These are phyloP conservation scores for Cercospora sp. DNA, from an alignment of 2,329 filamentous ascomycete species.

Conservation along the genomic window DNA sequence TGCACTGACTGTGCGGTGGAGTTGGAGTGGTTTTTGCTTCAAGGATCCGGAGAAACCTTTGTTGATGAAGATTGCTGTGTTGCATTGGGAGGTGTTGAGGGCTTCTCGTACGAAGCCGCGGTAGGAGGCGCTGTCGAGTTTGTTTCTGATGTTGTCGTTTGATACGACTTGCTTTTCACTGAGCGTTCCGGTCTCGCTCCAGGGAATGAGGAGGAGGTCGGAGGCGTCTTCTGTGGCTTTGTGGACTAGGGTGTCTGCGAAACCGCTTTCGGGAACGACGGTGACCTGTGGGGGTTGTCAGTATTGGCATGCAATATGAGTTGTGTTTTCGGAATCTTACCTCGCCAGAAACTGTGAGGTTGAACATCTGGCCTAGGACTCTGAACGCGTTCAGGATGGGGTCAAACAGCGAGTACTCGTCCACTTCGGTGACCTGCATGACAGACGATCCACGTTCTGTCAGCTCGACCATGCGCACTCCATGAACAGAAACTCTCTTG, in stretches of 20 bases:
- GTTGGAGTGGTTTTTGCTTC: constrained; percentile 36
- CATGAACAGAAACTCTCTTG: constrained; percentile 59
- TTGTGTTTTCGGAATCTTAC: background rate
- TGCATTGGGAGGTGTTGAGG: constrained; percentile 63
- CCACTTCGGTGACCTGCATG: constrained; percentile 85
- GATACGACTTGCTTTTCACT: constrained; percentile 61
- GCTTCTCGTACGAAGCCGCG: constrained; percentile 70
- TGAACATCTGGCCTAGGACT: constrained; percentile 80
- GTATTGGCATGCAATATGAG: background rate
- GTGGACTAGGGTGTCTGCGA: constrained; percentile 71
- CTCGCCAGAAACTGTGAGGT: constrained; percentile 77
- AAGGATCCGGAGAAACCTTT: constrained; percentile 60
- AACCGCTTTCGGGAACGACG: constrained; percentile 74
- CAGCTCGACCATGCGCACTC: constrained; percentile 80
- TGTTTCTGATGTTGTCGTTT: constrained; percentile 55
- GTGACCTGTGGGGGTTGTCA: constrained; percentile 48
- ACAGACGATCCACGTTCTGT: constrained; percentile 92
- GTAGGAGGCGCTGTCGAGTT: constrained; percentile 65
- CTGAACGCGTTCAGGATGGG: constrained; percentile 90
- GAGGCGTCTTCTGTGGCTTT: constrained; percentile 58
- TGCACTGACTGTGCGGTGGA: constrained; percentile 55
- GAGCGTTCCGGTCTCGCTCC: constrained; percentile 79
- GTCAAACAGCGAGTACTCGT: constrained; percentile 66
- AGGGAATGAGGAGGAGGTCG: constrained; percentile 78
- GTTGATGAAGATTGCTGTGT: constrained; percentile 78